Evolutionary conservation across 129 eudicot species (phyloP).

Genomic region (Calendula officinalis): DNA sequence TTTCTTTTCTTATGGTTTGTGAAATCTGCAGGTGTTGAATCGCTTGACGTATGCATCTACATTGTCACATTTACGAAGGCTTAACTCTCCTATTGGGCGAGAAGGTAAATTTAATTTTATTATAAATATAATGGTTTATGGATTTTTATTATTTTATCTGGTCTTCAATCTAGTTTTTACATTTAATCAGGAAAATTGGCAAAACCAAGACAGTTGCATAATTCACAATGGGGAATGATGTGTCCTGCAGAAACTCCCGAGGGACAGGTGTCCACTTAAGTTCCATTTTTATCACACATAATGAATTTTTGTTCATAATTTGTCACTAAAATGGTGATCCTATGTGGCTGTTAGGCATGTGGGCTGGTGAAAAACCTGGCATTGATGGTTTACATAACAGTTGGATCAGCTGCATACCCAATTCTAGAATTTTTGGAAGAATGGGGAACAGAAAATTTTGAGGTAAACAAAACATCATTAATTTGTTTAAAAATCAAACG

Average conservation of each 20-base stretch:
- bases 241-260: slow-evolving; percentile 99
- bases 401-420: slow-evolving; percentile 98
- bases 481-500: neutral
- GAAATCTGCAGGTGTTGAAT: slow-evolving; percentile 68
- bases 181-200: slow-evolving; percentile 69
- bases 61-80: slow-evolving; percentile 83
- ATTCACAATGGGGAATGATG: slow-evolving; percentile 99
- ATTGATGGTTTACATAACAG: slow-evolving; percentile 93
- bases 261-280: slow-evolving; percentile 57
- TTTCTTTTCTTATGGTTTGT: slow-evolving; percentile 9
- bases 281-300: neutral
- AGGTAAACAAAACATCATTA: slow-evolving; percentile 45
- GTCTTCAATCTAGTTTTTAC: neutral
- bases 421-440: slow-evolving; percentile 95
- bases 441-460: slow-evolving; percentile 99
- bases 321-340: neutral
- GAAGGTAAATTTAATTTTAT: slow-evolving; percentile 50
- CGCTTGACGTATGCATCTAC: slow-evolving; percentile 96
- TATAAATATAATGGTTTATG: neutral
- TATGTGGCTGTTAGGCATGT: slow-evolving; percentile 57
- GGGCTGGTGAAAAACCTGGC: slow-evolving; percentile 98
- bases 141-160: neutral
- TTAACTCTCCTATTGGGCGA: slow-evolving; percentile 96
- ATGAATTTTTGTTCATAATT: neutral
- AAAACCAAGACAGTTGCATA: slow-evolving; percentile 93